Evolutionary conservation across 768 basidiomycete species (phyloP).

Genomic region (Calocera viscosa): DNA sequence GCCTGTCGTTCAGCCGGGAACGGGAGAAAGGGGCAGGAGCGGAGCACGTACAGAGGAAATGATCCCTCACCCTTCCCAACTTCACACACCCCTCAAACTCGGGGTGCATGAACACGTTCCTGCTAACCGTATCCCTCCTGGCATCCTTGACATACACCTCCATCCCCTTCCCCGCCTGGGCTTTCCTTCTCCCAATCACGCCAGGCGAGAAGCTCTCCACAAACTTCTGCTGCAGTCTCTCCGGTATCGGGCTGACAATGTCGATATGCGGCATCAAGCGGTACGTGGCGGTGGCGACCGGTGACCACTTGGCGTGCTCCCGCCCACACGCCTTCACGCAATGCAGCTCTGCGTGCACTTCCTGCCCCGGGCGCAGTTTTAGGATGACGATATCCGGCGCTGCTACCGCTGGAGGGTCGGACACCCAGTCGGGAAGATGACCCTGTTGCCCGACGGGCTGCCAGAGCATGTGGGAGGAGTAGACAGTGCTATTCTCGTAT

Average conservation of each 20-base stretch:
- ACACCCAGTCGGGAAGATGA: conserved; percentile 35
- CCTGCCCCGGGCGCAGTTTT: conserved; percentile 86
- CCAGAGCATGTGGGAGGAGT: conserved; percentile 45
- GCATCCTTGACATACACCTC: conserved; percentile 40
- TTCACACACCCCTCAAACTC: conserved; percentile 79
- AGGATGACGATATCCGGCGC: conserved; percentile 74
- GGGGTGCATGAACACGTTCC: conserved; percentile 83
- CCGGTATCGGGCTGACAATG: conserved; percentile 62
- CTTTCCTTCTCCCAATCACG: conserved; percentile 46
- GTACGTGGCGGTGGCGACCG: conserved; percentile 94
- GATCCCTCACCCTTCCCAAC: conserved; percentile 75
- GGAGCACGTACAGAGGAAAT: conserved; percentile 80
- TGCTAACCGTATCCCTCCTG: conserved; percentile 75
- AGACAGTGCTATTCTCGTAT: conserved; percentile 52
- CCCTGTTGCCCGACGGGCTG: conserved; percentile 70
- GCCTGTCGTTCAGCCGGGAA: too few species aligned
- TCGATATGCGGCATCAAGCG: conserved; percentile 76
- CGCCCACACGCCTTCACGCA: conserved; percentile 86
- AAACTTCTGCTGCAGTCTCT: conserved; percentile 65
- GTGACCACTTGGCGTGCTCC: conserved; percentile 93
- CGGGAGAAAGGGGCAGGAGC: background rate
- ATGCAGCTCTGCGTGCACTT: conserved; percentile 71
- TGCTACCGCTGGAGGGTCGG: conserved; percentile 43
- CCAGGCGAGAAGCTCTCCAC: conserved; percentile 76
- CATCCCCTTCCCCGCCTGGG: too few species aligned